Conservation (phyloP, 441 rosid species). For the Raphanus hybrid region DNA sequence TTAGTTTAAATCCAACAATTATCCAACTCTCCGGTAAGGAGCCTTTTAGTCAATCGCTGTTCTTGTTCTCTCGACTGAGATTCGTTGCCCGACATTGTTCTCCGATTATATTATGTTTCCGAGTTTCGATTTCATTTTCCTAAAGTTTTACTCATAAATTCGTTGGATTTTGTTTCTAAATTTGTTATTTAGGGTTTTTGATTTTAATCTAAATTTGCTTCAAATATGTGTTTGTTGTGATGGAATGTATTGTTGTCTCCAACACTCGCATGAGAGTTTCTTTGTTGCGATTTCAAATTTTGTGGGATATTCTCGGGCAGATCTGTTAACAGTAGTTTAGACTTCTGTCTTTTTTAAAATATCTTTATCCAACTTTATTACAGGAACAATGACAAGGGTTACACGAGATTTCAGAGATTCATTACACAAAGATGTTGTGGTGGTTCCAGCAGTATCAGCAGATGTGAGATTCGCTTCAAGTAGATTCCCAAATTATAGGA, state of each 20-base stretch:
- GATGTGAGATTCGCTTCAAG: conserved; percentile 88
- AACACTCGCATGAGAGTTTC: background rate
- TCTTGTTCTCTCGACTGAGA: background rate
- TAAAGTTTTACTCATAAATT: background rate
- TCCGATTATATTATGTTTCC: conserved; percentile 10
- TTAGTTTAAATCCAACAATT: conserved; percentile 12
- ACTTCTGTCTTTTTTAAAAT: background rate
- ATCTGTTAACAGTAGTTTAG: conserved; percentile 27
- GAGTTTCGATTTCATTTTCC: background rate
- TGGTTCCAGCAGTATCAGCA: conserved; percentile 68
- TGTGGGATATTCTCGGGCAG: conserved; percentile 19
- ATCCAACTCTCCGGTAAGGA: conserved; percentile 14
- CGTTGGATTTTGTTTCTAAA: conserved; percentile 14
- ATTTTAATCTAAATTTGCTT: conserved; percentile 6
- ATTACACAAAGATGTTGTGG: conserved; percentile 57
- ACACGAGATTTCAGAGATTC: conserved; percentile 70
- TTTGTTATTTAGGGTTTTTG: conserved; percentile 38
- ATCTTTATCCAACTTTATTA: background rate
- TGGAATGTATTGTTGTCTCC: background rate
- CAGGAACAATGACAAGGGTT: conserved; percentile 74
- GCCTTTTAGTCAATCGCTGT: background rate
- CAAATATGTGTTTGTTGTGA: background rate
- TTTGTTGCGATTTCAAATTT: conserved; percentile 2
- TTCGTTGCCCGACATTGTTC: conserved; percentile 19
- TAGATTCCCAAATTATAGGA: conserved; percentile 81